phyloP scores from a whole-genome alignment of 106 monocot genomes.

The Platanthera guangdongensis region DNA sequence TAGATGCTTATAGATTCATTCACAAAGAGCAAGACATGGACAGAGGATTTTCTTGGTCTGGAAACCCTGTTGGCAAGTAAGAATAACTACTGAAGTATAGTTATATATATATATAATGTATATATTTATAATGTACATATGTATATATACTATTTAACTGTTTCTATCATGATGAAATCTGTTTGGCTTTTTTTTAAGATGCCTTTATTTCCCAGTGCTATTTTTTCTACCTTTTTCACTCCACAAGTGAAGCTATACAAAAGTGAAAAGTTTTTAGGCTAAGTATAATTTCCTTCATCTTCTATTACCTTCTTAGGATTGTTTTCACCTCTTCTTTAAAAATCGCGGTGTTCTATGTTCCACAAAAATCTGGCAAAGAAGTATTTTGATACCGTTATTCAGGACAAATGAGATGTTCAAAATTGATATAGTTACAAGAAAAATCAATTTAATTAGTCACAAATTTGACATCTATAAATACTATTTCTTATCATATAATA shows the following conservation, averaged over 20 bases:
- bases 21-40: slow-evolving; percentile 70
- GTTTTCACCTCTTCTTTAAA: not conserved
- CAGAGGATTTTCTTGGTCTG: slow-evolving; percentile 67
- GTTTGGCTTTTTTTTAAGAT: not conserved
- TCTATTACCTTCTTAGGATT: not conserved
- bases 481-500: too few species aligned
- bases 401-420: not conserved
- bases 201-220: not conserved
- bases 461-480: too few species aligned
- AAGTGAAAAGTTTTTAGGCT: slow-evolving; percentile 1
- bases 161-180: not conserved
- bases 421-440: not conserved
- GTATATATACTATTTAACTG: not conserved
- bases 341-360: not conserved
- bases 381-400: not conserved
- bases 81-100: not conserved
- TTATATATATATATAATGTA: too few species aligned
- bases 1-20: slow-evolving; percentile 67
- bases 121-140: not conserved
- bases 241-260: not conserved
- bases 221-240: not conserved
- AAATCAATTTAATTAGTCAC: not conserved
- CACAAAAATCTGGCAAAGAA: not conserved
- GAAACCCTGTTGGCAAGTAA: slow-evolving; percentile 80
- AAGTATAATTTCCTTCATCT: not conserved